Base-by-base conservation (phyloP, 176 grass and related monocot genomes). In the Tuctoria greenei region DNA sequence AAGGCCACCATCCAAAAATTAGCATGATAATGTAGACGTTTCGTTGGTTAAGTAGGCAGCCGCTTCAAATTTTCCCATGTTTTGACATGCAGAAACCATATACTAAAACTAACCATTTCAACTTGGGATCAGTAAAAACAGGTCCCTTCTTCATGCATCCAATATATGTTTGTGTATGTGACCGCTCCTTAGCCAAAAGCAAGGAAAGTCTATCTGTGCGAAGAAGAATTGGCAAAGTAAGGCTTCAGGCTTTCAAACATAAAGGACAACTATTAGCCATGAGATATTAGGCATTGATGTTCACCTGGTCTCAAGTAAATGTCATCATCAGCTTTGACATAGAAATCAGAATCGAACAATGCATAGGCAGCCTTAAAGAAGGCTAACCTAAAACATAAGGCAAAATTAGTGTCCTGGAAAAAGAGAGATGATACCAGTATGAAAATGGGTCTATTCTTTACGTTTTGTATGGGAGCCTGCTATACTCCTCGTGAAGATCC, bases 141-240 rank as follows among this genome's bases (percentile, higher is more conserved):
- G 95, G 87, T 10, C 92, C 95, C 82, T 99, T 99, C 80, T 99
- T 99, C 95, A 99, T 95, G 80, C 95, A 99, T 64, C 95, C 95
- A 55, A 99, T 90, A 69, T 99, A 99, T 59, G 95, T 95, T 84
- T 95, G 95, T 71, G 95, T 43, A 65, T 92, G 85, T 39, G 91
- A 70, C 16, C 95, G 58, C 66, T 99, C 92, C 85, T 93, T 92
- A 63, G 95, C 92, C 78, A 99, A 79, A 72, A 99, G 95, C 52
- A 95, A 78, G 7, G 91, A 99, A 82, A 99, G 92, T 49, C 95
- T 90, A 86, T 99, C 91, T 99, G 82, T 55, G 84, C 11, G 71
- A 74, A 83, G 21, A 67, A 23, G 71, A 79, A 69, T 58, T 7
- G 39, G 61, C 63, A 2, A 61, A 23, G 49, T 51, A 78, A 87